A percentile compares a stretch with the other conserved stretches of the same genome.
Evolutionary conservation across 1,284 basidiomycete species (phyloP).

Genomic region (Puccinia coronata): DNA sequence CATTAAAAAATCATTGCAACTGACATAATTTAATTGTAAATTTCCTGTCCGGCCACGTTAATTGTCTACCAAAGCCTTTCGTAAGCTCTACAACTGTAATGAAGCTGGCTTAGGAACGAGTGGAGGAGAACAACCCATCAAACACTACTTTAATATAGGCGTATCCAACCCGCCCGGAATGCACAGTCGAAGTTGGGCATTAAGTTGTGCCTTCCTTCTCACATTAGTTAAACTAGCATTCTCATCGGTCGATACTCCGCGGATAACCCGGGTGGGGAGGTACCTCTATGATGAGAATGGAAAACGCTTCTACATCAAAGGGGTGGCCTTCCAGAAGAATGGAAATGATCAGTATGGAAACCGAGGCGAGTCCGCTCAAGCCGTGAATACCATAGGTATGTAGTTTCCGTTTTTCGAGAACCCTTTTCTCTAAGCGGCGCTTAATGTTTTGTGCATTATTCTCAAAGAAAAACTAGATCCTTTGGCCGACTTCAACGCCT

Average conservation of each 20-base stretch:
- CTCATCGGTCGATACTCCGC: not conserved
- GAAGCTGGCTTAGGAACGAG: not conserved
- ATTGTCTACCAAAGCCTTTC: not conserved
- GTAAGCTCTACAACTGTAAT: not conserved
- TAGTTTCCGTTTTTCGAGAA: not conserved
- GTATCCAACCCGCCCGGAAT: not conserved
- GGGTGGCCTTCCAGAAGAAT: conserved; percentile 32
- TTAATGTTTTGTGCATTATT: not conserved
- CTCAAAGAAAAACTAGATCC: conserved; percentile 2
- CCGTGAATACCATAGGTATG: conserved; percentile 5
- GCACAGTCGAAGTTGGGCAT: not conserved
- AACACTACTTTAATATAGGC: not conserved
- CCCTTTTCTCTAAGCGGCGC: not conserved
- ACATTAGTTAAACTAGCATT: conserved; percentile 2
- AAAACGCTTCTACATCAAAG: conserved; percentile 41
- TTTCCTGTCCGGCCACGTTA: not conserved
- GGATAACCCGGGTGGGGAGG: conserved; percentile 19
- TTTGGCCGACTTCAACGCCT: conserved; percentile 25
- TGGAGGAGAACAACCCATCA: not conserved
- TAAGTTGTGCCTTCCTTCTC: conserved; percentile 2
- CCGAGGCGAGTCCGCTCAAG: not conserved
- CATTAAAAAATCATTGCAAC: not conserved
- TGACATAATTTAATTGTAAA: not conserved
- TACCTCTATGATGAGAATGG: conserved; percentile 29
- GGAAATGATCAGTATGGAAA: not conserved